These are phyloP conservation scores for Trichosporon inkin DNA, from an alignment of 1,284 basidiomycete species.

Conservation along the genomic window DNA sequence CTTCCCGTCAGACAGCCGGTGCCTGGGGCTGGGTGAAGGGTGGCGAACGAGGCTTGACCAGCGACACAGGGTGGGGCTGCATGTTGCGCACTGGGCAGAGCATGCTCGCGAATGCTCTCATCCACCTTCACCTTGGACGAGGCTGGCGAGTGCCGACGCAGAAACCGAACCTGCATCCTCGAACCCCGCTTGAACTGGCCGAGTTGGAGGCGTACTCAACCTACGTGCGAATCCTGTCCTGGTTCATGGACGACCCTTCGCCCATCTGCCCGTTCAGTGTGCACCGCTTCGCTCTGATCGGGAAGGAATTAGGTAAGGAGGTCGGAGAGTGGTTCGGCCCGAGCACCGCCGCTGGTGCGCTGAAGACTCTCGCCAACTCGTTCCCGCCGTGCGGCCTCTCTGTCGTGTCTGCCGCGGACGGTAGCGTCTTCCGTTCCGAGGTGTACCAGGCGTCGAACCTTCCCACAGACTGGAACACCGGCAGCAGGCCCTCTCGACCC, in stretches of 20 bases:
- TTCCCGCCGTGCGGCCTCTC: constrained; percentile 78
- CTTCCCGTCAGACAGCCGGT: constrained; percentile 20
- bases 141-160: constrained; percentile 67
- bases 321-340: constrained; percentile 98
- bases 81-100: constrained; percentile 95
- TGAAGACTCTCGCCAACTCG: constrained; percentile 76
- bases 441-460: constrained; percentile 73
- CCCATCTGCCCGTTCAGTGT: constrained; percentile 89
- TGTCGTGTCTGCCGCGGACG: constrained; percentile 77
- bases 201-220: constrained; percentile 49
- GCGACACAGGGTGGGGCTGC: constrained; percentile 95
- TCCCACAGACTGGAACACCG: background rate
- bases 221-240: constrained; percentile 83
- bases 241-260: constrained; percentile 90
- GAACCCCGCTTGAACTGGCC: constrained; percentile 22
- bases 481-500: constrained; percentile 10
- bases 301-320: constrained; percentile 90
- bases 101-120: constrained; percentile 79
- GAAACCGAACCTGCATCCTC: constrained; percentile 23
- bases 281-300: constrained; percentile 90
- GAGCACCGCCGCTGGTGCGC: constrained; percentile 90
- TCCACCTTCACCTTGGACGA: constrained; percentile 77
- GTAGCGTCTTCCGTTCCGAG: constrained; percentile 77
- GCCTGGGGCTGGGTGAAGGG: constrained; percentile 50
- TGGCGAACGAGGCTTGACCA: constrained; percentile 74